phyloP scores from a whole-genome alignment of 306 rosid genomes.

The Prunus dulcis region DNA sequence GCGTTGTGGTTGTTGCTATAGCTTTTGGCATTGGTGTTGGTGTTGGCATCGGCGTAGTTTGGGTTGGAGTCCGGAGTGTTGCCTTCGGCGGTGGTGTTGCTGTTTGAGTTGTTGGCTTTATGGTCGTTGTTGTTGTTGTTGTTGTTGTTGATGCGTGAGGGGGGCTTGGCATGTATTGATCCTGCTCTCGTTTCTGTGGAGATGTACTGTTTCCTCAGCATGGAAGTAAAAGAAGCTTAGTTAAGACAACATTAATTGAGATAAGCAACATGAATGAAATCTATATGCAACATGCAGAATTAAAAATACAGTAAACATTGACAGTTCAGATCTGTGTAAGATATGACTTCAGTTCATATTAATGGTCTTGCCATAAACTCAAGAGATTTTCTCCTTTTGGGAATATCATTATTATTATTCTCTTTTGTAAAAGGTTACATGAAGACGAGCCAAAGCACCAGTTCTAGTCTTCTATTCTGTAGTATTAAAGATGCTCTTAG shows the following conservation, averaged over 20 bases:
- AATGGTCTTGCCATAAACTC: neutral
- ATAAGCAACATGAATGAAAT: neutral
- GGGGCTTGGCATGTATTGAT: neutral
- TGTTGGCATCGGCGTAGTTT: neutral
- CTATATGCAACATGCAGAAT: neutral
- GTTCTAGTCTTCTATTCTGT: neutral
- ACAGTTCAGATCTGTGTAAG: neutral
- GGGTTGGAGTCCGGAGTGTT: neutral
- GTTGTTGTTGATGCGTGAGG: neutral
- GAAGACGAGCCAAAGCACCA: neutral
- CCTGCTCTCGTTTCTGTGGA: neutral
- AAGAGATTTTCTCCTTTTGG: neutral
- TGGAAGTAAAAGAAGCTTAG: neutral
- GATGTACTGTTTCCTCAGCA: conserved; percentile 13
- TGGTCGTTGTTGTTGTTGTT: neutral
- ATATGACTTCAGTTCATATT: neutral
- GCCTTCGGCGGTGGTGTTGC: too few relatives aligned
- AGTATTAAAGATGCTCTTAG: neutral
- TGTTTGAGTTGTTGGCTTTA: neutral
- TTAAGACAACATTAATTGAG: neutral
- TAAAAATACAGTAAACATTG: neutral
- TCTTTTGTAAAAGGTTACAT: neutral
- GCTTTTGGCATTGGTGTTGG: neutral
- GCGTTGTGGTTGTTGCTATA: neutral
- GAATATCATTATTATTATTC: neutral